Evolutionary conservation across 2,329 filamentous ascomycete species (phyloP), one percentile per base, ranked within the genome.

Genomic region (Graphilbum sp.): DNA sequence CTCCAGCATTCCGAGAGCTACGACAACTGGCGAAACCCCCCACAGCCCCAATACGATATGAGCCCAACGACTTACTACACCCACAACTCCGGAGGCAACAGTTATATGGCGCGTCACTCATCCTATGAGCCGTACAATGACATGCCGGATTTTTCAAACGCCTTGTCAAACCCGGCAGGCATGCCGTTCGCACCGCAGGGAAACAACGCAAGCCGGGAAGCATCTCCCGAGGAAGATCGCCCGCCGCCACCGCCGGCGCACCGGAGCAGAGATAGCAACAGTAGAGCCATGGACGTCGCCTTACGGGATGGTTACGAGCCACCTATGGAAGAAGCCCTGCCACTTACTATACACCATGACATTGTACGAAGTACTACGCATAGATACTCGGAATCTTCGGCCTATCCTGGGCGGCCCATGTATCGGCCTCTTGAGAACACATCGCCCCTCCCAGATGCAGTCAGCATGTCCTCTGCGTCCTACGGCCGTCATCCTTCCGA

Each of bases 201-300:
- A 12, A 5, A n/a, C 27, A 12, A 29, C 10, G 30, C 34, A 19
- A 30, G 32, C 7, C 36, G 21, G 21, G 11, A 36, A 13, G 32
- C 13, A 13, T 21, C 20, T n/a, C 41, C 39, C 9, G 29, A n/a
- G 2, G 38, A 61, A 31, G 62, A 63, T 24, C 59, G 60, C 3
- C 69, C 71, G 6, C 70, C 70, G 3, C 70, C 68, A 7, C 71
- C 71, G 1, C 71, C 71, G 3, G 69, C 59, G 11, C 71, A 75
- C 45, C 54, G 70, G 41, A 60, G 54, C 40, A 53, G 66, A 41
- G 61, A 67, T 43, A 63, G 58, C 41, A 66, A 58, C 45, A 59
- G 57, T 29, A 12, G 27, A 5, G 27, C 27, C 27, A 29, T 29
- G 27, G 67, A 69, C 19, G 45, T 57, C 32, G 47, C 57, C 4